These are phyloP conservation scores for Naematelia aurantialba DNA, from an alignment of 768 basidiomycete genomes.

Conservation along the genomic window DNA sequence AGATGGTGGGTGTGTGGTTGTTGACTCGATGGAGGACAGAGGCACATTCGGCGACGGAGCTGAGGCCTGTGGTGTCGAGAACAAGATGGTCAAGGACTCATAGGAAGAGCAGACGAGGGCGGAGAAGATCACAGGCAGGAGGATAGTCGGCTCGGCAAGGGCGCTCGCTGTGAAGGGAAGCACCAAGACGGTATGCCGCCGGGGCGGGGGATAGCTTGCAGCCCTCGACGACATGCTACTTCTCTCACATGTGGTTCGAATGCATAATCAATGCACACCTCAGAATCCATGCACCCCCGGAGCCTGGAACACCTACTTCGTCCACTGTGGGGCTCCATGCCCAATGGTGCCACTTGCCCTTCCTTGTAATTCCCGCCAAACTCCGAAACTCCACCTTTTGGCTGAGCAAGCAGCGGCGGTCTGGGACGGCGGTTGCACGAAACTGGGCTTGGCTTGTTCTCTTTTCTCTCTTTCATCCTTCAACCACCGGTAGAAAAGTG, in stretches of 20 bases:
- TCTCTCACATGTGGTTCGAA: background rate
- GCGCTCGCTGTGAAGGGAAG: conserved; percentile 29
- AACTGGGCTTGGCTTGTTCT: background rate
- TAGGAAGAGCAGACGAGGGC: conserved; percentile 1
- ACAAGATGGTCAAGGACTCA: conserved; percentile 1
- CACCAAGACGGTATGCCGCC: conserved; percentile 22
- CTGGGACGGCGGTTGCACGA: background rate
- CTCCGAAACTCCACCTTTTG: background rate
- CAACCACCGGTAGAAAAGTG: conserved; percentile 10
- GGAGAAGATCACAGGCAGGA: conserved; percentile 19
- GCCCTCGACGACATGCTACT: background rate
- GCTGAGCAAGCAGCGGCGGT: background rate
- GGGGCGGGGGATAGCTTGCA: background rate
- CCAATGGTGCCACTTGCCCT: background rate
- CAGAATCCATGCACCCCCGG: background rate
- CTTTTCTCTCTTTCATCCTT: conserved; percentile 9
- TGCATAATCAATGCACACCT: background rate
- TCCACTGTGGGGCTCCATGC: background rate
- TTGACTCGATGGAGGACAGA: too few relatives aligned
- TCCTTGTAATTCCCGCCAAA: background rate
- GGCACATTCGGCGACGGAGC: background rate
- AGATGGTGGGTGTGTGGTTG: too few relatives aligned
- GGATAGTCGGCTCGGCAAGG: conserved; percentile 3
- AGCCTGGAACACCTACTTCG: background rate
- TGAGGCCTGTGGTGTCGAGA: too few relatives aligned